Conservation (phyloP, 164 flowering plant genomes). For the Warburgia ugandensis region DNA sequence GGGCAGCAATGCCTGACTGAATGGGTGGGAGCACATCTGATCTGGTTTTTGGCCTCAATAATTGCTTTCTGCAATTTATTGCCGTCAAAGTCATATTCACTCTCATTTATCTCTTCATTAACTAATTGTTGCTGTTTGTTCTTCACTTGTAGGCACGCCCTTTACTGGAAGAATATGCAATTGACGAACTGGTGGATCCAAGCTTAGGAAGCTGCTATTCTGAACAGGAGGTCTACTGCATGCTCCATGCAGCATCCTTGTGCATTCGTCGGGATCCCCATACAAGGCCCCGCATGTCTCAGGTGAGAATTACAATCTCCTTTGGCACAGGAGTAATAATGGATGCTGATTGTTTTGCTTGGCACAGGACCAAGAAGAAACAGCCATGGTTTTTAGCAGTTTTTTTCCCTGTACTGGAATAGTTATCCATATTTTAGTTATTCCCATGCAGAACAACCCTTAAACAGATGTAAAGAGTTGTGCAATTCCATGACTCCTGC, state of each 20-base stretch:
- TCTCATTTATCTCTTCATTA: not conserved
- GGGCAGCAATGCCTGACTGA: constrained; percentile 93
- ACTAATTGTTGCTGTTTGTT: constrained; percentile 7
- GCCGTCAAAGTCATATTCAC: not conserved
- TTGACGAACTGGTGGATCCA: constrained; percentile 68
- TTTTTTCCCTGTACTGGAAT: too few species aligned
- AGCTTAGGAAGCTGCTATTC: constrained; percentile 36
- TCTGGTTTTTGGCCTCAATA: not conserved
- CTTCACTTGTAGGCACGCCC: constrained; percentile 70
- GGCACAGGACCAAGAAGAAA: too few species aligned
- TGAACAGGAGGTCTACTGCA: constrained; percentile 50
- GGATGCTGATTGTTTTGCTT: not conserved
- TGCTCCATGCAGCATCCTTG: constrained; percentile 77
- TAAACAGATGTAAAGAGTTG: too few species aligned
- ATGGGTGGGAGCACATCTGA: constrained; percentile 51
- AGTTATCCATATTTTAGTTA: too few species aligned
- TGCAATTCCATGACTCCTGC: too few species aligned
- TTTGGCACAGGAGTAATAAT: not conserved
- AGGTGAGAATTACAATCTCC: constrained; percentile 36
- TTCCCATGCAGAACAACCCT: too few species aligned
- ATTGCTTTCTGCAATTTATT: not conserved
- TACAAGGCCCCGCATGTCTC: constrained; percentile 91
- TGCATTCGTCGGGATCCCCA: constrained; percentile 78
- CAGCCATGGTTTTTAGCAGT: too few species aligned
- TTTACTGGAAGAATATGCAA: constrained; percentile 49